phyloP scores from a whole-genome alignment of 1,139 yeast genomes.

The Blastobotrys arbuscula region DNA sequence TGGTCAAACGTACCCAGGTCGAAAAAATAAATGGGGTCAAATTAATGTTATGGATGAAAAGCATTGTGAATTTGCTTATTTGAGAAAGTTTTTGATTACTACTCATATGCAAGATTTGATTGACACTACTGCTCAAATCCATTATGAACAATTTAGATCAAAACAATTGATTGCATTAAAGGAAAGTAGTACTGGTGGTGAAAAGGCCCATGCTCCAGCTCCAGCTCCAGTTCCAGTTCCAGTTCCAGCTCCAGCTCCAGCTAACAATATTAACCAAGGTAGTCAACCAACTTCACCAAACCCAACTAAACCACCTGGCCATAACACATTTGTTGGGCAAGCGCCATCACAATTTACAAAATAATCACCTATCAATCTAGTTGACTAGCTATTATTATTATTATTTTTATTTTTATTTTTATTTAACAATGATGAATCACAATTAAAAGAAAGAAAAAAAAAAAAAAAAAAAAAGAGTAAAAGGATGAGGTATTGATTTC shows the following conservation, averaged over 20 bases:
- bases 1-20: slow-evolving; percentile 80
- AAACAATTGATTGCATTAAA: slow-evolving; percentile 91
- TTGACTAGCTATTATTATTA: no score
- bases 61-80: slow-evolving; percentile 91
- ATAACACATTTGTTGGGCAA: slow-evolving; percentile 11
- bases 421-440: no score
- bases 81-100: slow-evolving; percentile 89
- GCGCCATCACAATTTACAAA: no score
- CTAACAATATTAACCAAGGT: not conserved
- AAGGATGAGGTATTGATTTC: no score
- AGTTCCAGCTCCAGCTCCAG: not conserved
- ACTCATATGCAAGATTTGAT: slow-evolving; percentile 95
- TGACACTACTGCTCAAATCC: slow-evolving; percentile 83
- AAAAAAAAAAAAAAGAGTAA: no score
- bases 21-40: slow-evolving; percentile 93
- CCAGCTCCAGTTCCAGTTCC: slow-evolving; percentile 9
- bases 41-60: slow-evolving; percentile 80
- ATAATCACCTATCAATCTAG: no score
- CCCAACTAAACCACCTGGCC: slow-evolving; percentile 12
- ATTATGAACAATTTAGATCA: slow-evolving; percentile 89
- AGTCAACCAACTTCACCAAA: not conserved
- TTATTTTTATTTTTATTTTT: no score
- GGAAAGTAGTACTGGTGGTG: slow-evolving; percentile 54
- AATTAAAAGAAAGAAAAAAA: no score
- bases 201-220: not conserved